Conservation (phyloP, 2,329 filamentous ascomycete species). For the Onygenales sp. region DNA sequence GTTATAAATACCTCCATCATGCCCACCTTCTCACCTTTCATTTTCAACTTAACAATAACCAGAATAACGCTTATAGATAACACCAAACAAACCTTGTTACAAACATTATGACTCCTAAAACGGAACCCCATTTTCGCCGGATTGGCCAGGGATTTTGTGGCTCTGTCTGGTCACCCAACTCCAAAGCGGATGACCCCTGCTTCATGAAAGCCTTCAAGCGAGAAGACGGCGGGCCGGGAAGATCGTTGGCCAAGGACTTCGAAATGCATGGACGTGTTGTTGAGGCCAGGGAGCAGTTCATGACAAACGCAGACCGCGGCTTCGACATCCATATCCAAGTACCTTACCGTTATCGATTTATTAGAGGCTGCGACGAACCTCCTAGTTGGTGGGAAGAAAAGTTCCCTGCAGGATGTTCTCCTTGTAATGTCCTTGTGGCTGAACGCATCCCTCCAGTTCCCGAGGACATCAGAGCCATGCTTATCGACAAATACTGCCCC, state of each 20-base stretch:
- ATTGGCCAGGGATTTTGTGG: slow-evolving; percentile 26
- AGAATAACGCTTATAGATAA: no score
- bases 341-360: slow-evolving; percentile 18
- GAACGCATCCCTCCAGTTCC: slow-evolving; percentile 28
- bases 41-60: no score
- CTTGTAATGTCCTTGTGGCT: slow-evolving; percentile 25
- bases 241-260: slow-evolving; percentile 23
- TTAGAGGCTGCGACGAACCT: slow-evolving; percentile 11
- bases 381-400: slow-evolving; percentile 18
- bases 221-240: slow-evolving; percentile 22
- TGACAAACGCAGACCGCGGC: background rate
- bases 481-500: slow-evolving; percentile 28
- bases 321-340: slow-evolving; percentile 12
- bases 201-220: slow-evolving; percentile 21
- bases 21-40: no score
- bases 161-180: slow-evolving; percentile 21
- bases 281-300: slow-evolving; percentile 7
- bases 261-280: slow-evolving; percentile 20
- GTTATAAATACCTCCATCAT: no score
- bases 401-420: slow-evolving; percentile 21
- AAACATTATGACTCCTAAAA: background rate
- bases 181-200: background rate
- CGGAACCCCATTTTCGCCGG: slow-evolving; percentile 9
- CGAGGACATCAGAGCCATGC: slow-evolving; percentile 14
- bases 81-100: no score